Evolutionary conservation across 768 basidiomycete genomes (phyloP).

Genomic region (Hygrocybe punicea): DNA sequence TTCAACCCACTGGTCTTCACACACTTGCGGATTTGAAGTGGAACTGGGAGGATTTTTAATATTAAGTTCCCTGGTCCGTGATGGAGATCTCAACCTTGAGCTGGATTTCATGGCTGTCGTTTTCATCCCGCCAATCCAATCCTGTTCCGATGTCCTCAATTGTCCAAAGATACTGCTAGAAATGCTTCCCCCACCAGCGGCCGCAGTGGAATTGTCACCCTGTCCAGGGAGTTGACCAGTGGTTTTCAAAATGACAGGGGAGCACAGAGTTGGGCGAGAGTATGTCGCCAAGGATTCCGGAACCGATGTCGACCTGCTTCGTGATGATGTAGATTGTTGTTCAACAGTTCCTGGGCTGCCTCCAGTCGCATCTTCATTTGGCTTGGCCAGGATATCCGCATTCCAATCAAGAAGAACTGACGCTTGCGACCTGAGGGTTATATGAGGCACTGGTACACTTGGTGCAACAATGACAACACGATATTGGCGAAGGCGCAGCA

Average conservation of each 20-base stretch:
- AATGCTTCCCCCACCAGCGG: too few species aligned
- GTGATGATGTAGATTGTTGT: not conserved
- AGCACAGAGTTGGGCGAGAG: not conserved
- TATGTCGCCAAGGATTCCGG: not conserved
- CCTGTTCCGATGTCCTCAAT: too few species aligned
- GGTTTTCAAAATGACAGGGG: not conserved
- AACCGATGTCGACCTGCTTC: not conserved
- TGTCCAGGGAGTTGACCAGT: not conserved
- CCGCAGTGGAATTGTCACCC: too few species aligned
- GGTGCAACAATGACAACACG: slow-evolving; percentile 51
- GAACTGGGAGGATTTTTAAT: too few species aligned
- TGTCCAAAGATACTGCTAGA: too few species aligned
- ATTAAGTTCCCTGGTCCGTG: too few species aligned
- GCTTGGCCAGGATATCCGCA: not conserved
- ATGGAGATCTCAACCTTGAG: too few species aligned
- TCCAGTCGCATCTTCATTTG: not conserved
- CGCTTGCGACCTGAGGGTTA: slow-evolving; percentile 53
- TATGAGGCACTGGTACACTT: slow-evolving; percentile 31
- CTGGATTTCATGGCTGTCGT: too few species aligned
- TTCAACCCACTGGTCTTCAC: too few species aligned
- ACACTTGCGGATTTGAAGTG: too few species aligned
- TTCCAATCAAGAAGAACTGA: slow-evolving; percentile 52
- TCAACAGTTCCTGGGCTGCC: not conserved
- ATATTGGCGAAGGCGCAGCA: slow-evolving; percentile 52
- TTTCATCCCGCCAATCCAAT: too few species aligned